Percentiles rank a stretch among this genome's conserved stretches.
These are phyloP conservation scores for Botryotinia calthae DNA, from an alignment of 2,329 filamentous ascomycete genomes.

Conservation along the genomic window DNA sequence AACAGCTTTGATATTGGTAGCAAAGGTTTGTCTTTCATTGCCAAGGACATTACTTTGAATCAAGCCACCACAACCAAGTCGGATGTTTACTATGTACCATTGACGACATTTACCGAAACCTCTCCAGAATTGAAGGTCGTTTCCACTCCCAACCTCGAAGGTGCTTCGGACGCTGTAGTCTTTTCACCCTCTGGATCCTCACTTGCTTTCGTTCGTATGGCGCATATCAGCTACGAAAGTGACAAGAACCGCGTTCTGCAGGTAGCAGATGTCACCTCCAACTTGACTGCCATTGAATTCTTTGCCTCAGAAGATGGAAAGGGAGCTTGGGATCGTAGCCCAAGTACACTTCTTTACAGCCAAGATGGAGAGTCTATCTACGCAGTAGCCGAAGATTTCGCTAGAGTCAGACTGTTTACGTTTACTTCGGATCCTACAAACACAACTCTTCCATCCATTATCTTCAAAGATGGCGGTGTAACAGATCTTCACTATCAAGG, in stretches of 20 bases:
- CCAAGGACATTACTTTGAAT: constrained; percentile 29
- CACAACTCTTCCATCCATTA: constrained; percentile 16
- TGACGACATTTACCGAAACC: constrained; percentile 29
- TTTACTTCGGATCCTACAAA: constrained; percentile 12
- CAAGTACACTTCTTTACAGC: constrained; percentile 41
- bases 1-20: constrained; percentile 28
- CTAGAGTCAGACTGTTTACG: constrained; percentile 53
- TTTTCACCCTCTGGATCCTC: constrained; percentile 70
- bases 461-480: constrained; percentile 16
- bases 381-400: constrained; percentile 67
- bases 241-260: constrained; percentile 69
- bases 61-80: constrained; percentile 31
- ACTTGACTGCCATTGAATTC: constrained; percentile 56
- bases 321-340: constrained; percentile 58
- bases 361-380: constrained; percentile 61
- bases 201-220: constrained; percentile 76
- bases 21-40: constrained; percentile 28
- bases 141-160: constrained; percentile 29
- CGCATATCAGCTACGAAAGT: constrained; percentile 70
- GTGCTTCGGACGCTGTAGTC: constrained; percentile 42
- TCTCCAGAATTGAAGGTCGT: constrained; percentile 22
- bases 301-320: constrained; percentile 57
- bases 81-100: constrained; percentile 28
- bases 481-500: constrained; percentile 40
- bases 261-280: constrained; percentile 55